Evolutionary conservation across 176 grass and related monocot genomes (phyloP).

Genomic region (Carex scoparia): DNA sequence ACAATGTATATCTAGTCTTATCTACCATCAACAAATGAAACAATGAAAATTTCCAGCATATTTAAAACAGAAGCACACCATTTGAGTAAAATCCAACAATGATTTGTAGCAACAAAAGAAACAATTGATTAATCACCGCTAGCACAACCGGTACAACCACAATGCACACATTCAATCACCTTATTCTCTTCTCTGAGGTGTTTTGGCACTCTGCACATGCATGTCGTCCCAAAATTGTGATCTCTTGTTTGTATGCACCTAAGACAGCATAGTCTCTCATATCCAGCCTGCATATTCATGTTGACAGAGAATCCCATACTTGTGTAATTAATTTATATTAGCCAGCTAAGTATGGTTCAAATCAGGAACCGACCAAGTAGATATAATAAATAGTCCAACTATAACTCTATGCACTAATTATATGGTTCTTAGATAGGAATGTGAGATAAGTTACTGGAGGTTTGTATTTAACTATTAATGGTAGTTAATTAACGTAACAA

Average conservation of each 20-base stretch:
- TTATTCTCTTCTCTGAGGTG: conserved; percentile 46
- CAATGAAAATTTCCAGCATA: neutral
- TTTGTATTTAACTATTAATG: neutral
- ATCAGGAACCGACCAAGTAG: neutral
- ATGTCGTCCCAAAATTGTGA: conserved; percentile 41
- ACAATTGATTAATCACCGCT: conserved; percentile 33
- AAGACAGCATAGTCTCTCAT: conserved; percentile 46
- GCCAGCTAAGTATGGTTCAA: neutral
- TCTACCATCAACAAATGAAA: neutral
- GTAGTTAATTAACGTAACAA: neutral
- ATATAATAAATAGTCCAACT: neutral
- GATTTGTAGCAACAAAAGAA: neutral
- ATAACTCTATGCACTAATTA: neutral
- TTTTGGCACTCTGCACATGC: conserved; percentile 47
- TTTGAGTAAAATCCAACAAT: neutral
- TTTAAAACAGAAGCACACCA: neutral
- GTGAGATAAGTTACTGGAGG: neutral
- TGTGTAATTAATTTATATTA: neutral
- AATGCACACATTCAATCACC: conserved; percentile 51
- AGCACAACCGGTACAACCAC: conserved; percentile 42
- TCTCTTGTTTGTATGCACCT: conserved; percentile 51
- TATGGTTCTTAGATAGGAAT: neutral
- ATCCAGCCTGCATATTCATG: conserved; percentile 24
- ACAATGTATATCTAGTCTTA: neutral
- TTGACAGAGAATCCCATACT: neutral